Percentiles rank a stretch among this genome's conserved stretches.
Conservation (phyloP, 306 rosid genomes). For the Senna siamea region DNA sequence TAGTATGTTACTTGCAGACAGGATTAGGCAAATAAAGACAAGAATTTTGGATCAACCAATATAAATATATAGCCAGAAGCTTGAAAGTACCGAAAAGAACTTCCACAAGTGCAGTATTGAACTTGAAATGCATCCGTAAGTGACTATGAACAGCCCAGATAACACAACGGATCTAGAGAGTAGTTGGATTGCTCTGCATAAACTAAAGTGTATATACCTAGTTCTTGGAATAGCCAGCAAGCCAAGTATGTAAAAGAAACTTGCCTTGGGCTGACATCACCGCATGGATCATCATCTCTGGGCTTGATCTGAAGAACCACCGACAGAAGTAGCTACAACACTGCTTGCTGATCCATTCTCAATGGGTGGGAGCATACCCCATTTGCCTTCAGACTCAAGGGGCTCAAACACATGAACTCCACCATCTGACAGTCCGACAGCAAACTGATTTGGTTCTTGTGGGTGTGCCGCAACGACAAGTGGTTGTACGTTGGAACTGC, state of each 20-base stretch:
- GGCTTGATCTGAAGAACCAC: slow-evolving; percentile 81
- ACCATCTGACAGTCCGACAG: slow-evolving; percentile 89
- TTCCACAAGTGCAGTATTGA: slow-evolving; percentile 30
- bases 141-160: slow-evolving; percentile 9
- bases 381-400: slow-evolving; percentile 91
- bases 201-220: slow-evolving; percentile 31
- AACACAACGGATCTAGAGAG: slow-evolving; percentile 13
- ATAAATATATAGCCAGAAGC: slow-evolving; percentile 32
- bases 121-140: slow-evolving; percentile 23
- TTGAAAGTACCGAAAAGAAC: slow-evolving; percentile 29
- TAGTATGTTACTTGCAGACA: slow-evolving; percentile 23
- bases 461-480: slow-evolving; percentile 98
- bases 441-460: slow-evolving; percentile 92
- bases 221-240: slow-evolving; percentile 46
- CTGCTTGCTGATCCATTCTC: slow-evolving; percentile 91
- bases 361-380: slow-evolving; percentile 89
- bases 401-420: slow-evolving; percentile 94
- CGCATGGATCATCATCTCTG: slow-evolving; percentile 70
- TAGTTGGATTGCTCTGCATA: slow-evolving; percentile 35
- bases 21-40: slow-evolving; percentile 25
- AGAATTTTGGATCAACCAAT: slow-evolving; percentile 39
- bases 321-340: slow-evolving; percentile 64
- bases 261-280: slow-evolving; percentile 61
- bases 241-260: slow-evolving; percentile 68
- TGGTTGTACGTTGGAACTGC: slow-evolving; percentile 77